Evolutionary conservation across 1,139 yeast species (phyloP).

Genomic region (Scheffersomyces parashehatae): DNA sequence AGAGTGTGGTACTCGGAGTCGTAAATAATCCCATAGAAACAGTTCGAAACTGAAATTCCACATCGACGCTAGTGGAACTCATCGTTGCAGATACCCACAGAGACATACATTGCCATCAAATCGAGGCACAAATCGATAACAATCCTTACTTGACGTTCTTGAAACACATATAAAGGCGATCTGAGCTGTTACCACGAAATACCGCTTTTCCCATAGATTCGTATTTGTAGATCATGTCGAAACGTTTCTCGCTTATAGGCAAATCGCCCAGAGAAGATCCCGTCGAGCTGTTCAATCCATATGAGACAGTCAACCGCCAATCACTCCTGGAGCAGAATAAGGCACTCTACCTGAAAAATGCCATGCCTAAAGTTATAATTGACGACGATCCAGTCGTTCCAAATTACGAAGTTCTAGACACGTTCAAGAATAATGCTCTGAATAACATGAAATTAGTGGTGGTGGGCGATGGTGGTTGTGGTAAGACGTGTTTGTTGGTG

Average conservation of each 20-base stretch:
- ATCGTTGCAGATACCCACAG: no score
- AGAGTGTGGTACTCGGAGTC: no score
- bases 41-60: no score
- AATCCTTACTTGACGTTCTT: no score
- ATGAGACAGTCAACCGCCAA: conserved; percentile 26
- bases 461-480: conserved; percentile 96
- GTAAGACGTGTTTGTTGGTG: conserved; percentile 83
- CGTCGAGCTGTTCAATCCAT: conserved; percentile 23
- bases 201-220: no score
- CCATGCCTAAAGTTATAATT: conserved; percentile 32
- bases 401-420: conserved; percentile 31
- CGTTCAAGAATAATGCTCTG: conserved; percentile 32
- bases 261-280: conserved; percentile 7
- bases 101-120: no score
- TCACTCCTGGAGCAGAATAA: conserved; percentile 21
- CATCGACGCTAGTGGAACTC: no score
- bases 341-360: conserved; percentile 17
- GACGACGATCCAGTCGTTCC: conserved; percentile 44
- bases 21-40: no score
- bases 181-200: no score
- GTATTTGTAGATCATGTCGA: conserved; percentile 3
- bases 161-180: no score
- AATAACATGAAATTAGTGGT: conserved; percentile 69
- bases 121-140: no score
- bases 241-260: conserved; percentile 4